These are phyloP conservation scores for Chamaenerion angustifolium DNA, from an alignment of 345 rosid species.

Conservation along the genomic window DNA sequence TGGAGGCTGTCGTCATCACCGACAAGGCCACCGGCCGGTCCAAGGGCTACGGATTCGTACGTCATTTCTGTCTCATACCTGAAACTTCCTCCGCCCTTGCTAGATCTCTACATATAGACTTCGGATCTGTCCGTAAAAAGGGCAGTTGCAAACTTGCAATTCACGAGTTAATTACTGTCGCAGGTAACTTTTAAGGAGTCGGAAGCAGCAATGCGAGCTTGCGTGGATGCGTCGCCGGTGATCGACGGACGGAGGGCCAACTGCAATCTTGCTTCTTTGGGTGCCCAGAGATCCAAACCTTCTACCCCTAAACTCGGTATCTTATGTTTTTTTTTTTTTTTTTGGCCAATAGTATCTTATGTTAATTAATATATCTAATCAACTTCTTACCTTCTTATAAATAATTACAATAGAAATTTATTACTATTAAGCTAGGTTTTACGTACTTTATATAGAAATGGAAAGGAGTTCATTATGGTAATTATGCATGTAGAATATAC, in stretches of 20 bases:
- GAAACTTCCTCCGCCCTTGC: background rate
- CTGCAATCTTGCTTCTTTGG: slow-evolving; percentile 90
- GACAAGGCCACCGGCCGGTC: slow-evolving; percentile 95
- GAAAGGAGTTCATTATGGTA: no score
- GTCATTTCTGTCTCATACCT: slow-evolving; percentile 16
- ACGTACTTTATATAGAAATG: no score
- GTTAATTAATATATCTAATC: background rate
- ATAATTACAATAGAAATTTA: background rate
- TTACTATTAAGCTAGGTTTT: background rate
- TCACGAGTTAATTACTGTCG: slow-evolving; percentile 1
- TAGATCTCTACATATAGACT: background rate
- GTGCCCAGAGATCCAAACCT: slow-evolving; percentile 94
- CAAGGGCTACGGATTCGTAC: slow-evolving; percentile 98
- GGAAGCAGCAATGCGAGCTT: slow-evolving; percentile 92
- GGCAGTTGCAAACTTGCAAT: no score
- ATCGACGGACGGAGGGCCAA: slow-evolving; percentile 97
- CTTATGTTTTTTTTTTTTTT: no score
- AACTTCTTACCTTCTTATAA: background rate
- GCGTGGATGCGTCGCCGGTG: slow-evolving; percentile 88
- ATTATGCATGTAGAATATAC: no score
- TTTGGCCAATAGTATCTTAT: no score
- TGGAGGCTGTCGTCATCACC: slow-evolving; percentile 87
- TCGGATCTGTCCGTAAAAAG: slow-evolving; percentile 9
- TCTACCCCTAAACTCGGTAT: slow-evolving; percentile 84
- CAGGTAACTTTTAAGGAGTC: slow-evolving; percentile 93